A percentile compares a stretch with the other conserved stretches of the same genome.
Conservation (phyloP, 768 basidiomycete species). For the Austroboletus eburneus region DNA sequence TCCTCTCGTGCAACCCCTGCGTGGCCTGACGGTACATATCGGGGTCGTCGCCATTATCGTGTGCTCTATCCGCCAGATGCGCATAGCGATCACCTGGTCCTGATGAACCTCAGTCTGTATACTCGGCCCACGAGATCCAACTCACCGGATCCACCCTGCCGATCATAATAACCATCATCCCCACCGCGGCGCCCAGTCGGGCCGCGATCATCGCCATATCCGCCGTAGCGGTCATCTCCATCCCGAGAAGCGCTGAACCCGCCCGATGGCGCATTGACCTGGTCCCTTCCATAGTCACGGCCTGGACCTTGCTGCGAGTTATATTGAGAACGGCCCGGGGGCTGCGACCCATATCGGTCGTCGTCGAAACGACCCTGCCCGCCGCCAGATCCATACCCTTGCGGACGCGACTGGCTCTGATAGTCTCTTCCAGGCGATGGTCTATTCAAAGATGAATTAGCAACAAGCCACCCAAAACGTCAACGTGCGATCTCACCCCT, state of each 20-base stretch:
- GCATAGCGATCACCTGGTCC: conserved; percentile 20
- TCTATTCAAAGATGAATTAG: conserved; percentile 4
- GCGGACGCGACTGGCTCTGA: conserved; percentile 1
- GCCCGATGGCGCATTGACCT: conserved; percentile 14
- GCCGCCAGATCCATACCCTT: conserved; percentile 6
- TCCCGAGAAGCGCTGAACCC: conserved; percentile 13
- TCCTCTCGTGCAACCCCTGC: conserved; percentile 19
- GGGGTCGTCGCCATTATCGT: conserved; percentile 15
- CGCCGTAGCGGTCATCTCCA: conserved; percentile 10
- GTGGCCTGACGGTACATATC: conserved; percentile 20
- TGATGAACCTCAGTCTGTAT: conserved; percentile 7
- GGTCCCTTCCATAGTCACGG: conserved; percentile 1
- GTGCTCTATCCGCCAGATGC: conserved; percentile 15
- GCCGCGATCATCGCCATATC: background rate
- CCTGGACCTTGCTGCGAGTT: conserved; percentile 6
- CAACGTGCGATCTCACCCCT: conserved; percentile 7
- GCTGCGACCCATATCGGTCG: conserved; percentile 8
- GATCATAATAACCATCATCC: conserved; percentile 8
- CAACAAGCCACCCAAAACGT: background rate
- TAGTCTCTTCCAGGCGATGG: conserved; percentile 5
- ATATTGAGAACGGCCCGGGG: conserved; percentile 10
- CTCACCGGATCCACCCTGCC: conserved; percentile 8
- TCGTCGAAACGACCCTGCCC: conserved; percentile 1
- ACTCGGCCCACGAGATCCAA: background rate
- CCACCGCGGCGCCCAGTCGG: conserved; percentile 14